These are phyloP conservation scores for Macrolepiota albuminosa DNA, from an alignment of 768 basidiomycete genomes.

Conservation along the genomic window DNA sequence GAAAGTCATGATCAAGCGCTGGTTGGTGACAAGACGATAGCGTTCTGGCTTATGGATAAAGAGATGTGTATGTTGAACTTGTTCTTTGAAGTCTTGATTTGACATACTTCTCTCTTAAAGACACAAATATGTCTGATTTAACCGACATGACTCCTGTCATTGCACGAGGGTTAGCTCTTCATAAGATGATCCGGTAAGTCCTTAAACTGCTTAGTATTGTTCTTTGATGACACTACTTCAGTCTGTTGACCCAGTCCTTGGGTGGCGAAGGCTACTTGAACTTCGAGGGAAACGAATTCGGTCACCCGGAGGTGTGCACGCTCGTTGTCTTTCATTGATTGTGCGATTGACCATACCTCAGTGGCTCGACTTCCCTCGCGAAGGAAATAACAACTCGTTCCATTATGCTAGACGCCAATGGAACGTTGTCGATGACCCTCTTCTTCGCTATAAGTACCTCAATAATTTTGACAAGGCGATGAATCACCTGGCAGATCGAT, in stretches of 20 bases:
- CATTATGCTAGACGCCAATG: conserved; percentile 96
- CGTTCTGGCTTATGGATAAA: conserved; percentile 99
- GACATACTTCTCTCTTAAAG: conserved; percentile 30
- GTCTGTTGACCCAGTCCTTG: conserved; percentile 84
- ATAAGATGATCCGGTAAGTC: conserved; percentile 92
- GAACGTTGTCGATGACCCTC: conserved; percentile 83
- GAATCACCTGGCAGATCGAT: conserved; percentile 80
- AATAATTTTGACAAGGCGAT: conserved; percentile 92
- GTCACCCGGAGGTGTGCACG: conserved; percentile 84
- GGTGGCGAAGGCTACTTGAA: conserved; percentile 98
- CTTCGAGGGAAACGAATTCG: conserved; percentile 98
- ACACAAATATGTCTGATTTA: conserved; percentile 92
- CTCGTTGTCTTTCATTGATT: not conserved
- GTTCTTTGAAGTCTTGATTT: not conserved
- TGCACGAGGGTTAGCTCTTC: conserved; percentile 84
- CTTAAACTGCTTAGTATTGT: conserved; percentile 9
- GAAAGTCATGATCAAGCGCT: conserved; percentile 98
- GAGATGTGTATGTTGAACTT: conserved; percentile 83
- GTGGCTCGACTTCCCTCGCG: conserved; percentile 99
- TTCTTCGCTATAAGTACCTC: conserved; percentile 90
- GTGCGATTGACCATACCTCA: conserved; percentile 22
- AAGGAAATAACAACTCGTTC: conserved; percentile 93
- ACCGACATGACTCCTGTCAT: conserved; percentile 79
- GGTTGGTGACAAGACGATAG: conserved; percentile 97
- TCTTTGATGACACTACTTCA: conserved; percentile 24